Evolutionary conservation across 2,329 filamentous ascomycete genomes (phyloP), one percentile per base, ranked within the genome.

Genomic region (Balansia obtecta): DNA sequence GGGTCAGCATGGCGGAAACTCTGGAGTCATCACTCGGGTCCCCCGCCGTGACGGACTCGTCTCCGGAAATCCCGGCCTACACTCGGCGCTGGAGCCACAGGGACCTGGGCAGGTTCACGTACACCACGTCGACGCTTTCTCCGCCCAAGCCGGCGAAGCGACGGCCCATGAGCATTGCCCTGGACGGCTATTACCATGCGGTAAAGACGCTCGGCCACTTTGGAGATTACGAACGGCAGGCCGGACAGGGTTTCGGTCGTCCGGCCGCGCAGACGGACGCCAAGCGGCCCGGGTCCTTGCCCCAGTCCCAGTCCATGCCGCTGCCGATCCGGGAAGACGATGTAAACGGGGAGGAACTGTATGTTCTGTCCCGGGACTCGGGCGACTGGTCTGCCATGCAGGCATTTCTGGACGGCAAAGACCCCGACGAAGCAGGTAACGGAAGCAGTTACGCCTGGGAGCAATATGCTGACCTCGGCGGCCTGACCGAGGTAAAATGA

Each of bases 381-480:
- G 60, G 61, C 15, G 66, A 70, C 49, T 69, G 65, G 66, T 56
- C 58, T 10, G 61, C 61, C 10, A 68, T 68, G 65, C 63, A 68
- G 52, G 58, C 58, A 1, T 67, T 68, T 43, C 60, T 69, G 49
- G 62, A 65, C 33, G 60, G 55, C 30, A 54, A 51, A 10, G 53
- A 54, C 4, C 49, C 51, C 11, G 46, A 54, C 5, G 51, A 50
- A 20, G 50, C 53, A 53, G 47, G 33, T 50, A 10, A 57, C 59
- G 18, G 58, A 58, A 33, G 56, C 59, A 18, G 58, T 56, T 32
- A 57, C 64, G 66, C 66, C 4, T 75, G 71, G 71, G 71, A 71
- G 54, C 69, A 73, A 58, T 75, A 71, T 53, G 63, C 65, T 30
- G 69, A 72, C 12, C 58, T 75, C 4, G 72, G 72, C 34, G 72